Evolutionary conservation across 192 early-diverging fungal species (phyloP).

Genomic region (Podila minutissima): DNA sequence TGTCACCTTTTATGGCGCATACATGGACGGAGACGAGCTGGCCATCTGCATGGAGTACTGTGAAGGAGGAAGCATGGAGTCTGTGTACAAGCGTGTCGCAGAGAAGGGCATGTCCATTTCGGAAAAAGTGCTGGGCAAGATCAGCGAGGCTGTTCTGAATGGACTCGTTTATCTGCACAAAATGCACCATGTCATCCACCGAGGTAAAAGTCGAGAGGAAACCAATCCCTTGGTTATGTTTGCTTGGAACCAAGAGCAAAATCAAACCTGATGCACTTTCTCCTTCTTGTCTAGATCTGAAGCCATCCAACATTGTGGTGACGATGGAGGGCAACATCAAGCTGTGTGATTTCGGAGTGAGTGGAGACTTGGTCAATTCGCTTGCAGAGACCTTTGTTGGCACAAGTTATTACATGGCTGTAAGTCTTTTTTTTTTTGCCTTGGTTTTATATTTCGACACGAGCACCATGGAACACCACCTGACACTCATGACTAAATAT

Average conservation of each 20-base stretch:
- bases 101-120: conserved; percentile 81
- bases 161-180: conserved; percentile 94
- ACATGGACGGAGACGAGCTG: conserved; percentile 82
- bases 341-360: conserved; percentile 98
- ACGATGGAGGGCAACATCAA: conserved; percentile 94
- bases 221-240: neutral
- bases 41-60: conserved; percentile 99
- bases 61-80: conserved; percentile 92
- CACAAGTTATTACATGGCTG: conserved; percentile 96
- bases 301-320: conserved; percentile 97
- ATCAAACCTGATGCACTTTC: neutral
- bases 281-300: conserved; percentile 76
- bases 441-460: neutral
- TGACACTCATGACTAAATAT: neutral
- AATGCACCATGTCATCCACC: conserved; percentile 88
- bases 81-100: conserved; percentile 83
- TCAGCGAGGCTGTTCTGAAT: conserved; percentile 89
- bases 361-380: conserved; percentile 88
- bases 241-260: neutral
- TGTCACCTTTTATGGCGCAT: conserved; percentile 95
- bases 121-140: conserved; percentile 88
- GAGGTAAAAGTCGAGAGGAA: conserved; percentile 67
- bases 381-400: conserved; percentile 96
- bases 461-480: neutral
- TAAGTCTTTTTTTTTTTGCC: conserved; percentile 58